These are phyloP conservation scores for Pleurotus tuoliensis DNA, from an alignment of 768 basidiomycete genomes.

Conservation along the genomic window DNA sequence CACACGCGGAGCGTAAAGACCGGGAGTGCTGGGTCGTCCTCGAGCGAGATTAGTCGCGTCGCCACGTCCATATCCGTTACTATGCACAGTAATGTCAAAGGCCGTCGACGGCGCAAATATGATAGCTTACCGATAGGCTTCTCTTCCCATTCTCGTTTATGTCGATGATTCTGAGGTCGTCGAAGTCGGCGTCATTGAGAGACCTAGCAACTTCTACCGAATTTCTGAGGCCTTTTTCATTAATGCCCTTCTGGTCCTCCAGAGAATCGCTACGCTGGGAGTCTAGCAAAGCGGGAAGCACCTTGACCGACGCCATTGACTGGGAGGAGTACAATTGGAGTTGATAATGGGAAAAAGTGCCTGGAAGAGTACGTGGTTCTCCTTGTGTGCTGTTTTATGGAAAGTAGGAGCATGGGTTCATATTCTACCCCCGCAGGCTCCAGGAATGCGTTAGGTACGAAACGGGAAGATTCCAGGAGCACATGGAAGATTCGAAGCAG, in stretches of 20 bases:
- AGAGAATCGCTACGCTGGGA: slow-evolving; percentile 13
- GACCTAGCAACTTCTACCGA: slow-evolving; percentile 15
- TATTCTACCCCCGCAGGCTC: too few relatives aligned
- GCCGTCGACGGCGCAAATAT: background rate
- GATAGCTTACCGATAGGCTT: slow-evolving; percentile 38
- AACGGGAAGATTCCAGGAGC: too few relatives aligned
- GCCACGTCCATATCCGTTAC: slow-evolving; percentile 45
- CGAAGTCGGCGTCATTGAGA: slow-evolving; percentile 23
- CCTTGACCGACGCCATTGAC: slow-evolving; percentile 11
- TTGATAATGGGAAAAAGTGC: too few relatives aligned
- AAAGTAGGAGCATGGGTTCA: too few relatives aligned
- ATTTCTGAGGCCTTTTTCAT: slow-evolving; percentile 12
- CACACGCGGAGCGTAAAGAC: slow-evolving; percentile 53
- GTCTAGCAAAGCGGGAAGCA: slow-evolving; percentile 3
- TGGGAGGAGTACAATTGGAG: too few relatives aligned
- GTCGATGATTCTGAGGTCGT: slow-evolving; percentile 33
- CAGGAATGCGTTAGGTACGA: too few relatives aligned
- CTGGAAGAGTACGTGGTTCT: too few relatives aligned
- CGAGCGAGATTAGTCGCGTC: slow-evolving; percentile 46
- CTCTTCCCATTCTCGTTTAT: slow-evolving; percentile 43
- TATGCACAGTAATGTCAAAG: slow-evolving; percentile 8
- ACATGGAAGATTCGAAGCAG: too few relatives aligned
- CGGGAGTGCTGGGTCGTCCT: slow-evolving; percentile 47
- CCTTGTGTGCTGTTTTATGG: too few relatives aligned
- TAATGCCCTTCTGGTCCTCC: slow-evolving; percentile 18